Base-by-base conservation (phyloP, 2,329 filamentous ascomycete species). In the Paraphoma sp. region DNA sequence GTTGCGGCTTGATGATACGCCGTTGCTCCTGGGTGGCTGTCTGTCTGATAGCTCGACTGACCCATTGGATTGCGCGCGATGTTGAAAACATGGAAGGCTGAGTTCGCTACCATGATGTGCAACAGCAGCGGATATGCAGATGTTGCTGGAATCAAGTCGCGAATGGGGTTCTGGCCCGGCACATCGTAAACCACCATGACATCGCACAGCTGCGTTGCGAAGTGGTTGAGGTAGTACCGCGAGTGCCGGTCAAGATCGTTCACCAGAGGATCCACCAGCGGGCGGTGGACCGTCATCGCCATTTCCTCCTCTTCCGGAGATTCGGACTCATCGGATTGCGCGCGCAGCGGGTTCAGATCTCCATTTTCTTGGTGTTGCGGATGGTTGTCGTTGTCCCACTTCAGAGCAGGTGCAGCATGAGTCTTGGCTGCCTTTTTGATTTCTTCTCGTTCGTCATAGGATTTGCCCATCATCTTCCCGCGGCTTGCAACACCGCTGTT, bases 391-490 rank as follows among this genome's bases (percentile, higher is more conserved):
- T 56, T 53, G 14, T 67, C 59, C 66, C 66, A 69, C 36, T 58
- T 55, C 51, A 67, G 57, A 45, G 58, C 50, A 53, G 58, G 52
- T 54, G 53, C 51, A 44, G 53, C 59, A 40, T 54, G 72, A 52
- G 56, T 30, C 62, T 63, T 71, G 68, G 67, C 66, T 61, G 63
- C 63, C 63, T 57, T 56, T 64, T 68, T 68, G 23, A 64, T 56
- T 30, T 45, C 48, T 49, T 59, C 30, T 11, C 31, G 30, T 29
- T 81, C 80, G 53, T 80, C 76, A 63, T 81, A 83, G 23, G 79
- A 80, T 65, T 79, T 79, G n/a, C 82, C 82, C 79, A 83, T 83
- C 81, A 83, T 78, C 62, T 82, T 83, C 29, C 82, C 82, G 10
- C 80, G 76, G 44, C 80, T 77, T 45, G 83, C 82, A 54, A 84